Percentiles rank a stretch among this genome's conserved stretches.
Evolutionary conservation across 1,284 basidiomycete genomes (phyloP).

Genomic region (Irpex sp.): DNA sequence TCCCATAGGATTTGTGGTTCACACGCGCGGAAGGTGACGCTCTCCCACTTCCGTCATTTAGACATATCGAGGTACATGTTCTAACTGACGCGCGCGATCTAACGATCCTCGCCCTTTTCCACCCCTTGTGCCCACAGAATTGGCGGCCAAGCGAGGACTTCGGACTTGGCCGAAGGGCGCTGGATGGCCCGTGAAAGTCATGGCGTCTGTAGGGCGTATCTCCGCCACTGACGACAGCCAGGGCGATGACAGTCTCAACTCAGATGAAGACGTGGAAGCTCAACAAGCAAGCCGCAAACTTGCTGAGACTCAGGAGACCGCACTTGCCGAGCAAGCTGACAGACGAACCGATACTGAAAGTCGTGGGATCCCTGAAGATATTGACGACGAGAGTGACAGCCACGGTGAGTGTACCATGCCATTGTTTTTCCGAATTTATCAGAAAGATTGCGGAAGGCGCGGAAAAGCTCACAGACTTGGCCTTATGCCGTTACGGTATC

Average conservation of each 20-base stretch:
- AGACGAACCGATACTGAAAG: constrained; percentile 17
- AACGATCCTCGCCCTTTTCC: not conserved
- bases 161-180: constrained; percentile 34
- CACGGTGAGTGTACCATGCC: not conserved
- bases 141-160: constrained; percentile 31
- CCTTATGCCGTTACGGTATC: not conserved
- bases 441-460: not conserved
- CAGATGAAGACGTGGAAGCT: constrained; percentile 4
- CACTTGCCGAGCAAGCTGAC: constrained; percentile 22
- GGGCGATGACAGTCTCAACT: not conserved
- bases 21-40: constrained; percentile 31
- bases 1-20: constrained; percentile 36
- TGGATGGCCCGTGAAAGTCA: constrained; percentile 28
- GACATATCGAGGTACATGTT: not conserved
- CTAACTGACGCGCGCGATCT: not conserved
- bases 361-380: constrained; percentile 15
- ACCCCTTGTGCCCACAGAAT: constrained; percentile 21
- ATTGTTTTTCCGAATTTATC: not conserved
- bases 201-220: constrained; percentile 1
- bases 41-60: constrained; percentile 1
- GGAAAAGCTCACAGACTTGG: not conserved
- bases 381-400: not conserved
- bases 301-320: constrained; percentile 23
- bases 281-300: constrained; percentile 21
- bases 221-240: constrained; percentile 7